phyloP scores from a whole-genome alignment of 768 basidiomycete genomes.

The Leccinum imitatum region DNA sequence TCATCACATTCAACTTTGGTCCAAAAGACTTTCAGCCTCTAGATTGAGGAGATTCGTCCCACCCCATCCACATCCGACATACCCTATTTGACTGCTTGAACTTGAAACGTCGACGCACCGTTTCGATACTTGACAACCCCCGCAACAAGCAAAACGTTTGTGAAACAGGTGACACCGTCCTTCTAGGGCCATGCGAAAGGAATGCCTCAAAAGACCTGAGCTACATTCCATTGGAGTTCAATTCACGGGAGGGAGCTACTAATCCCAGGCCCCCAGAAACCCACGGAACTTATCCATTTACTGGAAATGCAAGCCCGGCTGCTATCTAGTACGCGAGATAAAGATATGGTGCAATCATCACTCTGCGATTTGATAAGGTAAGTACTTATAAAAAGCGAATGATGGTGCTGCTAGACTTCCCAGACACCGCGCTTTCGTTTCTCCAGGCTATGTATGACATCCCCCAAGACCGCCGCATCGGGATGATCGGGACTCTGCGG shows the following conservation, averaged over 20 bases:
- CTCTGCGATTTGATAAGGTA: neutral
- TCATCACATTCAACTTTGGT: neutral
- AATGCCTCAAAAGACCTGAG: neutral
- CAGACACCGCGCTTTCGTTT: neutral
- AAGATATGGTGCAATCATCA: neutral
- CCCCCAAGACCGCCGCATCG: neutral
- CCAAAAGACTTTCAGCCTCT: neutral
- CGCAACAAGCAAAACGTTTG: neutral
- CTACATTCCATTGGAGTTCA: neutral
- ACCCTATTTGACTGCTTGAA: neutral
- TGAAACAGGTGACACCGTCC: slow-evolving; percentile 7
- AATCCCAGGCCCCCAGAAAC: neutral
- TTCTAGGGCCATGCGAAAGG: neutral
- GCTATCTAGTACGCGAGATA: neutral
- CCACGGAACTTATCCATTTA: neutral
- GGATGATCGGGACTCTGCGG: neutral
- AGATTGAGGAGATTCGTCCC: neutral
- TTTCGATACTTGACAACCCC: slow-evolving; percentile 1
- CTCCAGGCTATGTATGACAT: neutral
- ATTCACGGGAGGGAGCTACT: neutral
- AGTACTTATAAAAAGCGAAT: neutral
- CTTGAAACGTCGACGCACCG: neutral
- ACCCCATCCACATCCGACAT: neutral
- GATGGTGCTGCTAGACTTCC: neutral
- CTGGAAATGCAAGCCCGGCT: neutral